A percentile compares a stretch with the other conserved stretches of the same genome.
Evolutionary conservation across 1,284 basidiomycete genomes (phyloP).

Genomic region (Rhodotorula mucilaginosa): DNA sequence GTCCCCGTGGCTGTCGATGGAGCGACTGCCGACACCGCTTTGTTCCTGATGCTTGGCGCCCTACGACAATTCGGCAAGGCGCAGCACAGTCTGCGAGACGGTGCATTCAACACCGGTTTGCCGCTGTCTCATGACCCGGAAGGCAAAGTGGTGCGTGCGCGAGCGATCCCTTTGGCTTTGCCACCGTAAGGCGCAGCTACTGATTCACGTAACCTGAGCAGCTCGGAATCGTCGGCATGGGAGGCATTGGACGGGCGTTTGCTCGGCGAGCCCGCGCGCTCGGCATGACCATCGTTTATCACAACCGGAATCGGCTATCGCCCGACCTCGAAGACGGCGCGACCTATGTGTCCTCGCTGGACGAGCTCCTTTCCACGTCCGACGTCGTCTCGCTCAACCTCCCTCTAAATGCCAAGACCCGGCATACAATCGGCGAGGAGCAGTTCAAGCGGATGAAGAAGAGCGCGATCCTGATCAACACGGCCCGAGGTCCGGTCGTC

Average conservation of each 20-base stretch:
- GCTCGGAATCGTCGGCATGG: conserved; percentile 81
- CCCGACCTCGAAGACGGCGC: conserved; percentile 32
- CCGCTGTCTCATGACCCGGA: conserved; percentile 68
- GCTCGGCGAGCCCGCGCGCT: conserved; percentile 54
- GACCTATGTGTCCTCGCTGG: conserved; percentile 63
- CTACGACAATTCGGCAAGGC: conserved; percentile 71
- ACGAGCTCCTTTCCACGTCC: conserved; percentile 68
- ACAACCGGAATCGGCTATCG: conserved; percentile 57
- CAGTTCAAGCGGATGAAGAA: conserved; percentile 78
- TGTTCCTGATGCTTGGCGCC: conserved; percentile 80
- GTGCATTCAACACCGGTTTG: conserved; percentile 61
- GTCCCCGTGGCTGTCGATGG: conserved; percentile 89
- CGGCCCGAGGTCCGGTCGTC: conserved; percentile 82
- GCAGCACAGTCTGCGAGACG: conserved; percentile 52
- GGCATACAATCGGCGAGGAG: conserved; percentile 69
- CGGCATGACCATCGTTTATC: conserved; percentile 78
- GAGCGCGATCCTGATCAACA: conserved; percentile 79
- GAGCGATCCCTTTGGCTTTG: no score
- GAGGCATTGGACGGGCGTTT: conserved; percentile 69
- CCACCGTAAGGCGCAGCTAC: background rate
- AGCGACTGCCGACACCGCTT: conserved; percentile 82
- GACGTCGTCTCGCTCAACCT: conserved; percentile 67
- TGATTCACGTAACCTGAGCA: background rate
- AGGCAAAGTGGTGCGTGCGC: conserved; percentile 56
- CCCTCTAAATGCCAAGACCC: conserved; percentile 65